Evolutionary conservation across 345 rosid genomes (phyloP).

Genomic region (Syzygium aqueum): DNA sequence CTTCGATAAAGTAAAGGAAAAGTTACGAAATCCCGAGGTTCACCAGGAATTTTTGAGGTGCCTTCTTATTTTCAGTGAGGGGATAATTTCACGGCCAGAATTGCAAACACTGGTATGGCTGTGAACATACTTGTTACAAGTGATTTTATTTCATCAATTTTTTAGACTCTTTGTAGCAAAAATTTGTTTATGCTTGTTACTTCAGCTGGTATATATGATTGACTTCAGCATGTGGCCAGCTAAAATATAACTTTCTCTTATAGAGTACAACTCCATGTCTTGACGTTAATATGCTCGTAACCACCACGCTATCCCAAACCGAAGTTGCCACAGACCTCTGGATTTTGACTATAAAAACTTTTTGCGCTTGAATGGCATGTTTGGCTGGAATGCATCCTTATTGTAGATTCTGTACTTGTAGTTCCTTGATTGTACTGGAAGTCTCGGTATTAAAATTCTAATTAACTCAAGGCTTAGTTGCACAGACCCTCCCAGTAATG

Average conservation of each 20-base stretch:
- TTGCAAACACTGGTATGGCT: slow-evolving; percentile 75
- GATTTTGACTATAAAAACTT: neutral
- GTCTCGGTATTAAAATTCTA: neutral
- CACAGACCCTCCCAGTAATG: neutral
- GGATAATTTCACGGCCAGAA: slow-evolving; percentile 70
- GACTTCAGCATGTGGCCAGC: neutral
- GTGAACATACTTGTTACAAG: neutral
- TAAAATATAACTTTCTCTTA: no score
- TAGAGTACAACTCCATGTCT: no score
- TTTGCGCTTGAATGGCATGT: neutral
- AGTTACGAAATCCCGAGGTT: slow-evolving; percentile 47
- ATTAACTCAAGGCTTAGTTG: neutral
- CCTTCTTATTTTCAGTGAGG: slow-evolving; percentile 77
- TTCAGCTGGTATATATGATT: neutral
- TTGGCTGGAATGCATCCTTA: neutral
- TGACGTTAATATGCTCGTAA: no score
- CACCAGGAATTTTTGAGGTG: slow-evolving; percentile 78
- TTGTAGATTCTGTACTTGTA: neutral
- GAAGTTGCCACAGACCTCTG: neutral
- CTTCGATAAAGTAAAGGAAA: slow-evolving; percentile 79
- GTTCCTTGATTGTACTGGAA: neutral
- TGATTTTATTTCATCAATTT: neutral
- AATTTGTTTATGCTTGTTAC: neutral
- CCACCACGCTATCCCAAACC: neutral
- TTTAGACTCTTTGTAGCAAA: neutral